A percentile compares a stretch with the other conserved stretches of the same genome.
Evolutionary conservation across 176 grass and related monocot species (phyloP).

Genomic region (Ensete glaucum): DNA sequence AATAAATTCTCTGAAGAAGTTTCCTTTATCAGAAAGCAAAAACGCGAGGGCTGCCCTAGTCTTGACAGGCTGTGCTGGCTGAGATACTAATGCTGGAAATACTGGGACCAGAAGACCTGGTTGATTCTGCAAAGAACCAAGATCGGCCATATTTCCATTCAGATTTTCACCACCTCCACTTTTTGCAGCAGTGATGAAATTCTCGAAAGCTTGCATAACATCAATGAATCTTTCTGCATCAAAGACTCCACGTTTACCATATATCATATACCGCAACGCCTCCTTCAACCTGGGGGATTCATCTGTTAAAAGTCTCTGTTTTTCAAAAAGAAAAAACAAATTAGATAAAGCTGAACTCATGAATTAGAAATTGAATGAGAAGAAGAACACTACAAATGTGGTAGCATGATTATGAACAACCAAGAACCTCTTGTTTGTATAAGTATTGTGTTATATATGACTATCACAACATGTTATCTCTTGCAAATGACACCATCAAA

Average conservation of each 20-base stretch:
- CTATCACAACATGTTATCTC: background rate
- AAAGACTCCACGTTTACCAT: conserved; percentile 84
- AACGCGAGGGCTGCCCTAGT: conserved; percentile 72
- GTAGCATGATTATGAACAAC: background rate
- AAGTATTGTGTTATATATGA: background rate
- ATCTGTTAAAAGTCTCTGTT: conserved; percentile 85
- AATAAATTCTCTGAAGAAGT: conserved; percentile 93
- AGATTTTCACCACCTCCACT: conserved; percentile 83
- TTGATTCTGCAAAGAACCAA: conserved; percentile 66
- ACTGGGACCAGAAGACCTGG: conserved; percentile 47
- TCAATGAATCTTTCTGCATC: conserved; percentile 96
- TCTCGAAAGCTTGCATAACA: conserved; percentile 98
- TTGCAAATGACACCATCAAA: too few species aligned
- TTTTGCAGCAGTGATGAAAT: conserved; percentile 84
- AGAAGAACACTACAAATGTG: background rate
- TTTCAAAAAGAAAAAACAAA: conserved; percentile 18
- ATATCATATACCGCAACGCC: conserved; percentile 87
- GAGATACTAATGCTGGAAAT: conserved; percentile 47
- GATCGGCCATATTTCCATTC: conserved; percentile 78
- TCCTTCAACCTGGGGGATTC: conserved; percentile 82
- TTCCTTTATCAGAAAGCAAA: conserved; percentile 77
- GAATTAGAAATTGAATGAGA: background rate
- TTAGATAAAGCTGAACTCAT: background rate
- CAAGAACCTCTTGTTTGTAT: background rate
- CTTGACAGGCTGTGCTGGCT: conserved; percentile 49